A percentile compares a stretch with the other conserved stretches of the same genome.
Conservation (phyloP, 2,329 filamentous ascomycete species). For the Pochonia chlamydosporia region DNA sequence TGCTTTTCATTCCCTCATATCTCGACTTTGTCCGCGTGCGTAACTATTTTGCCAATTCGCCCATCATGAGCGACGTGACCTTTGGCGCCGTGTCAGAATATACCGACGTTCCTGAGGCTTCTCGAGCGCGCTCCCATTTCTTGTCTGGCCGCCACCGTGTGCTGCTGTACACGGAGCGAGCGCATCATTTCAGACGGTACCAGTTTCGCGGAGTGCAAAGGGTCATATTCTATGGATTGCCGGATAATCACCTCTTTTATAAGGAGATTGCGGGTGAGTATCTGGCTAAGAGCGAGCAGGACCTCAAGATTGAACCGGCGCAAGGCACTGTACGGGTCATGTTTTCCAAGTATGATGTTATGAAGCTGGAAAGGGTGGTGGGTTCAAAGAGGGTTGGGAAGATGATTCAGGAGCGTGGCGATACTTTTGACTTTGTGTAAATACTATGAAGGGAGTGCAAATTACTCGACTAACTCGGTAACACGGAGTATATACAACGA, state of each 20-base stretch:
- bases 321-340: conserved; percentile 56
- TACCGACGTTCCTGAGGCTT: conserved; percentile 69
- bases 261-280: conserved; percentile 67
- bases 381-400: conserved; percentile 73
- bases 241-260: conserved; percentile 83
- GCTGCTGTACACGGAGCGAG: conserved; percentile 85
- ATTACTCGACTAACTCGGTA: too few species aligned
- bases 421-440: conserved; percentile 93
- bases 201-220: conserved; percentile 72
- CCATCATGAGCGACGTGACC: conserved; percentile 43
- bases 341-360: conserved; percentile 84
- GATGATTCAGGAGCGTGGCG: conserved; percentile 77
- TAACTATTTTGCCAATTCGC: conserved; percentile 79
- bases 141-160: conserved; percentile 74
- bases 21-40: conserved; percentile 91
- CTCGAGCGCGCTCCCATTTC: conserved; percentile 83
- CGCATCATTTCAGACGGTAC: conserved; percentile 95
- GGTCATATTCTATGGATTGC: conserved; percentile 84
- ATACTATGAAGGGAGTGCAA: too few species aligned
- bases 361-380: conserved; percentile 84
- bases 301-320: conserved; percentile 48
- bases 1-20: conserved; percentile 89
- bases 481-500: too few species aligned
- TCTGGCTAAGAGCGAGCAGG: conserved; percentile 53
- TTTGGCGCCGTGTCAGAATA: conserved; percentile 88